Conservation (phyloP, 2,329 filamentous ascomycete species). For the Geosmithia morbida region DNA sequence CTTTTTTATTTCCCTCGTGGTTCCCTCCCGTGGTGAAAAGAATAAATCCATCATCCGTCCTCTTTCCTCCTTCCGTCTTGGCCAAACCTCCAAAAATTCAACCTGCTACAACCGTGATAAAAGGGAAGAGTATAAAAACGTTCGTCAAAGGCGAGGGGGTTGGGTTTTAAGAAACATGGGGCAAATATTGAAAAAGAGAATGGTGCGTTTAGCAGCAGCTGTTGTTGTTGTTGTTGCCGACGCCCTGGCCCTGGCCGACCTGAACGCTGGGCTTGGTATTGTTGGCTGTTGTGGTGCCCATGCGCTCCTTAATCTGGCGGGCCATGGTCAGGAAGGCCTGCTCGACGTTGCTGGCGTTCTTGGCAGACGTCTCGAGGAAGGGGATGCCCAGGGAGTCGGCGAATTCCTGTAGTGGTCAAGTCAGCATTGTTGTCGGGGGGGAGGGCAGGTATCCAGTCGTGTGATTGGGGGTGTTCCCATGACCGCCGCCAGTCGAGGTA, state of each 20-base stretch:
- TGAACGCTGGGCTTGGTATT: slow-evolving; percentile 98
- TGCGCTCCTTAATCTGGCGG: slow-evolving; percentile 98
- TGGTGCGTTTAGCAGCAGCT: slow-evolving; percentile 66
- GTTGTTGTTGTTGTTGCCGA: slow-evolving; percentile 71
- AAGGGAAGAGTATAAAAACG: not conserved
- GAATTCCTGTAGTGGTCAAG: slow-evolving; percentile 56
- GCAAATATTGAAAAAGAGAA: no score
- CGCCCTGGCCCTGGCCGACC: slow-evolving; percentile 87
- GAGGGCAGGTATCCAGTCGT: not conserved
- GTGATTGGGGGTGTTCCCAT: not conserved
- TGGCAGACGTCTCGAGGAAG: slow-evolving; percentile 98
- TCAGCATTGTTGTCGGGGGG: not conserved
- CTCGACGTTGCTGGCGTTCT: slow-evolving; percentile 99
- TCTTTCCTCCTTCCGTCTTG: not conserved
- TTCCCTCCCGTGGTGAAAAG: no score
- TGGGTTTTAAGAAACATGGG: no score
- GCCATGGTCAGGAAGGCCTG: slow-evolving; percentile 99
- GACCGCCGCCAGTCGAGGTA: not conserved
- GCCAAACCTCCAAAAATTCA: not conserved
- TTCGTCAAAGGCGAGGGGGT: not conserved
- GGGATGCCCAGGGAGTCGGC: slow-evolving; percentile 97
- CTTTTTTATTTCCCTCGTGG: not conserved
- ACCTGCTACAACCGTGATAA: not conserved
- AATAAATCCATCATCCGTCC: not conserved
- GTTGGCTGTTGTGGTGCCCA: slow-evolving; percentile 88